Evolutionary conservation across 768 basidiomycete genomes (phyloP), one percentile per base, ranked within the genome.

Genomic region (Lepiota venenata): DNA sequence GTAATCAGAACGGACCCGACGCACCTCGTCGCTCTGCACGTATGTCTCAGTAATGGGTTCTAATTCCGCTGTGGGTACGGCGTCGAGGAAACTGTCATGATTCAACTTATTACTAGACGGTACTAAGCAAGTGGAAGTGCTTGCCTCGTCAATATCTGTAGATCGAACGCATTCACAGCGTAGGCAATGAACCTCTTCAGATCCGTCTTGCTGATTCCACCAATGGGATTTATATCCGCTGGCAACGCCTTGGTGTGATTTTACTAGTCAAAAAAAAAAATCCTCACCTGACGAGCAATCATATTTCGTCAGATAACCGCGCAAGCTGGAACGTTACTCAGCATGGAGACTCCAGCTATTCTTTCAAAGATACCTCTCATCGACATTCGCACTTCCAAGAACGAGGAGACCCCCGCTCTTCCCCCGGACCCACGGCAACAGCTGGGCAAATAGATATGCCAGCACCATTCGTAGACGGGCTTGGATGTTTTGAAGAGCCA

Each of bases 181-280:
- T 87, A 94, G 0, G 84, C 85, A 58, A 99, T 97, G 66, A 98
- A 98, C 60, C 85, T 87, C 76, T 97, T 99, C 55, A 98, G 72
- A 69, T 98, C 97, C 0, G 93, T 94, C 72, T 99, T 98, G 68
- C 93, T 96, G 66, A 99, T 98, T 0, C 90, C 92, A 2, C 97
- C 97, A 56, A 99, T 99, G 2, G 97, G 97, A 68, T 99, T 99
- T 64, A 99, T 85, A 67, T 99, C 97, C 56, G 97, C 97, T 86
- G 67, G 58, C 21, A 41, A 46, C 22, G 38, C 21, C 9, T 14
- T 25, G 39, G 16, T 56, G 25, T 56, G 10, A 32, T 32, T 4
- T 32, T 9, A 48, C 47, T n/a, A n/a, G n/a, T 12, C 43, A 45
- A 37, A 15, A 35, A 41, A 25, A n/a, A 27, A 15, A 14, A 7